These are phyloP conservation scores for Physocladia obscura DNA, from an alignment of 192 early-diverging fungal genomes.

Conservation along the genomic window DNA sequence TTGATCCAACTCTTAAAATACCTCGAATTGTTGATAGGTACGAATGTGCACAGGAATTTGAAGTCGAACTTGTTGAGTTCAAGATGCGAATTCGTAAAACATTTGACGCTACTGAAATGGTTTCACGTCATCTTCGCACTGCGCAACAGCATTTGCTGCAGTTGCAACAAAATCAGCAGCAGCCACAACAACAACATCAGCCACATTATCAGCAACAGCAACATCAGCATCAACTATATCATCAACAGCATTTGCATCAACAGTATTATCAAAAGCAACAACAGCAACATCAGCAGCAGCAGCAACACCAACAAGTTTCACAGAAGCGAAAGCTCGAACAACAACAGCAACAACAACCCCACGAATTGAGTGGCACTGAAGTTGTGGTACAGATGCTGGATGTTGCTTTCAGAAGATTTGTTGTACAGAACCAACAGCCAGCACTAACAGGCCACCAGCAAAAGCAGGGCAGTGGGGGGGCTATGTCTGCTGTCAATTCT, in stretches of 20 bases:
- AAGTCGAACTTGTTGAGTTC: not conserved
- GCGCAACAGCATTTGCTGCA: too few species aligned
- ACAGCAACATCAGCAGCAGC: not conserved
- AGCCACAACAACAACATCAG: not conserved
- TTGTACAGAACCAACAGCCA: not conserved
- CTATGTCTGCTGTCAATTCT: not conserved
- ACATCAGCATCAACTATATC: too few species aligned
- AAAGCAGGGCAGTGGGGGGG: not conserved
- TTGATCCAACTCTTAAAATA: too few species aligned
- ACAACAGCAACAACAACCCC: not conserved
- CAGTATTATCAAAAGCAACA: too few species aligned
- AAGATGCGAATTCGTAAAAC: constrained; percentile 3
- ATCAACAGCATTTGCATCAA: not conserved
- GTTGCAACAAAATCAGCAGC: not conserved
- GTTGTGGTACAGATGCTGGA: not conserved
- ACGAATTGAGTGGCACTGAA: not conserved
- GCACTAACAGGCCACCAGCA: not conserved
- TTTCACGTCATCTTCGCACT: not conserved
- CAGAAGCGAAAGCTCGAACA: not conserved
- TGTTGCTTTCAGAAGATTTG: not conserved
- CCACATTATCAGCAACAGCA: too few species aligned
- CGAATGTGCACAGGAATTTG: not conserved
- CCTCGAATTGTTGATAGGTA: not conserved
- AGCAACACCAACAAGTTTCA: not conserved
- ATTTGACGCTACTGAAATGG: not conserved